These are phyloP conservation scores for Neurospora intermedia DNA, from an alignment of 495 filamentous ascomycete species.

Conservation along the genomic window DNA sequence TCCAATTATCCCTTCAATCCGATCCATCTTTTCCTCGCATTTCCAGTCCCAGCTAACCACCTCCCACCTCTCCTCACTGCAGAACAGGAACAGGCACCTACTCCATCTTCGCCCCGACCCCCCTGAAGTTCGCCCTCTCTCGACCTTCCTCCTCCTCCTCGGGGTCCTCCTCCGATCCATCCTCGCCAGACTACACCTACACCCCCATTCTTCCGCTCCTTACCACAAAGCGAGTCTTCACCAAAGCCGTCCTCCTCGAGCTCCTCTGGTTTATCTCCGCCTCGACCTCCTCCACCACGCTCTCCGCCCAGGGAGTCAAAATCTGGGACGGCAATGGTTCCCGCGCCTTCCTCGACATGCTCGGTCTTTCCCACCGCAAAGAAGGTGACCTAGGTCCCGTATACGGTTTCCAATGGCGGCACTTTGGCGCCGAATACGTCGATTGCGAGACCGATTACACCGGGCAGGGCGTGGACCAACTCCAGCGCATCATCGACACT, in stretches of 20 bases:
- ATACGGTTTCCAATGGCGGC: constrained; percentile 98
- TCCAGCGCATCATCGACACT: constrained; percentile 76
- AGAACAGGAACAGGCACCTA: constrained; percentile 89
- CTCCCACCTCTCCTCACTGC: neutral
- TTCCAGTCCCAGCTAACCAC: neutral
- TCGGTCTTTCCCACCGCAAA: constrained; percentile 67
- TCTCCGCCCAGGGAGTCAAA: constrained; percentile 70
- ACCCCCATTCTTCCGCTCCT: constrained; percentile 73
- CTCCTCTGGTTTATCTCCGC: constrained; percentile 94
- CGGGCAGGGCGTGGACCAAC: constrained; percentile 83
- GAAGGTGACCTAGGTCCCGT: constrained; percentile 90
- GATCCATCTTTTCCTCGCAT: no score
- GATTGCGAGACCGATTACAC: constrained; percentile 74
- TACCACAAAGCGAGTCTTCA: constrained; percentile 94
- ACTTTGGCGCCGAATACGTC: constrained; percentile 85
- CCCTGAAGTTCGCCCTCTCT: constrained; percentile 70
- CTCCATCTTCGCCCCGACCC: constrained; percentile 76
- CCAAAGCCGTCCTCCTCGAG: constrained; percentile 81
- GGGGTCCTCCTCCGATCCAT: constrained; percentile 18
- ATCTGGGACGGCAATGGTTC: constrained; percentile 98
- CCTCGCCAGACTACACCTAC: constrained; percentile 22
- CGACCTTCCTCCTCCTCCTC: constrained; percentile 20
- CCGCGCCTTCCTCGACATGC: constrained; percentile 74
- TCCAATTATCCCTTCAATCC: no score
- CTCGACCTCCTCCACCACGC: constrained; percentile 61